A percentile compares a stretch with the other conserved stretches of the same genome.
Evolutionary conservation across 305 asterid species (phyloP).

Genomic region (Galium porrigens): DNA sequence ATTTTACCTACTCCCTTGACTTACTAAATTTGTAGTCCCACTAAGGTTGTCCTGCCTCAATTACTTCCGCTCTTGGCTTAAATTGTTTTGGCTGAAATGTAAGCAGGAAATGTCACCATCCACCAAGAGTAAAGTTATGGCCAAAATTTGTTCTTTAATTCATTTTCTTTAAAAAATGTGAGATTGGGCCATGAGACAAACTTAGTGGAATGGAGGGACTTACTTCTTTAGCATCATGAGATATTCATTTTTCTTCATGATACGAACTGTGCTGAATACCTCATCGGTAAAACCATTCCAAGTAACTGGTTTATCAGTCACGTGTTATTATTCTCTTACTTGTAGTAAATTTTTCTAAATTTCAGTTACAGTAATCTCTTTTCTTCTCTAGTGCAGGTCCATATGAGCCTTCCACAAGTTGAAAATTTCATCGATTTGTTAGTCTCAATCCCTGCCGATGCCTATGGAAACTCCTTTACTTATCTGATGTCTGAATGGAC

Average conservation of each 20-base stretch:
- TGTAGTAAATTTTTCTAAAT: slow-evolving; percentile 12
- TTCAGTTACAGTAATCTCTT: slow-evolving; percentile 11
- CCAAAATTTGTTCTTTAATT: not conserved
- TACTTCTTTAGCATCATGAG: not conserved
- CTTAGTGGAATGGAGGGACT: not conserved
- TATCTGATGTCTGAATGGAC: slow-evolving; percentile 89
- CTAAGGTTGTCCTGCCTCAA: not conserved
- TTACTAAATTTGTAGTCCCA: not conserved
- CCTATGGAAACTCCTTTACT: slow-evolving; percentile 56
- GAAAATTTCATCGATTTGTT: slow-evolving; percentile 73
- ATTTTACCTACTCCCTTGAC: not conserved
- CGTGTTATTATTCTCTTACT: not conserved
- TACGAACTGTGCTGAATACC: not conserved
- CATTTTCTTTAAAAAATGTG: no score
- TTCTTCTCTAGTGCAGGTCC: slow-evolving; percentile 54
- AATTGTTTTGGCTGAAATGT: not conserved
- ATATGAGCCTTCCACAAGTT: slow-evolving; percentile 68
- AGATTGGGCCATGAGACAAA: not conserved
- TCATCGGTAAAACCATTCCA: not conserved
- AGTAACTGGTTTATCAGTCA: not conserved
- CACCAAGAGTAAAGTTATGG: not conserved
- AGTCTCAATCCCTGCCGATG: slow-evolving; percentile 66
- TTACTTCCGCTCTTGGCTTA: not conserved
- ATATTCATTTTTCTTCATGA: not conserved
- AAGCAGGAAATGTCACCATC: not conserved